Percentiles rank a stretch among this genome's conserved stretches.
Conservation (phyloP, 1,284 basidiomycete genomes). For the Fomitopsis schrenkii region DNA sequence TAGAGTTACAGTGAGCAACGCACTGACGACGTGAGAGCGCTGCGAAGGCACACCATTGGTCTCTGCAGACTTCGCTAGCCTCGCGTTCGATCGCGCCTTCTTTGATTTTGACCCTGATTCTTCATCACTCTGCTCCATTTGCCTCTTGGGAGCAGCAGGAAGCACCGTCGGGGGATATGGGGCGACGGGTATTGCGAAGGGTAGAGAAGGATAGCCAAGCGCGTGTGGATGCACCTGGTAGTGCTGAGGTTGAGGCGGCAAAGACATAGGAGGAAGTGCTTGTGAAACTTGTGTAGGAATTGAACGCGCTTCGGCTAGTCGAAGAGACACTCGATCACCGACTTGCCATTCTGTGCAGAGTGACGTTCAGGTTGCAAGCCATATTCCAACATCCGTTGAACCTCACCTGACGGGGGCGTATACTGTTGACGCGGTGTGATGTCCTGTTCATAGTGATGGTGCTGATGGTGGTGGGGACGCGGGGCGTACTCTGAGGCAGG, state of each 20-base stretch:
- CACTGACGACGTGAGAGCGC: constrained; percentile 4
- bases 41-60: constrained; percentile 25
- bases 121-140: constrained; percentile 33
- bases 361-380: constrained; percentile 19
- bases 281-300: constrained; percentile 21
- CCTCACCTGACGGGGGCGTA: constrained; percentile 18
- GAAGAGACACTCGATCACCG: constrained; percentile 50
- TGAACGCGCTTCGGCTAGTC: constrained; percentile 46
- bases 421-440: constrained; percentile 12
- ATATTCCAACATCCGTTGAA: constrained; percentile 16
- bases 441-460: constrained; percentile 14
- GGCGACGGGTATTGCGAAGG: constrained; percentile 17
- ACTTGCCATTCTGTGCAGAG: constrained; percentile 39
- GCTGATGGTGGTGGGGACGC: constrained; percentile 12
- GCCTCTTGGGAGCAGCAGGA: constrained; percentile 33
- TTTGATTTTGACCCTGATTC: constrained; percentile 35
- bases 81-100: constrained; percentile 33
- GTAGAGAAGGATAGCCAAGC: constrained; percentile 16
- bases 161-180: constrained; percentile 18
- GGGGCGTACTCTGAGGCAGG: constrained; percentile 12
- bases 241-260: constrained; percentile 13
- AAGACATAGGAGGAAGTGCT: constrained; percentile 23
- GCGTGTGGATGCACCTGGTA: constrained; percentile 16
- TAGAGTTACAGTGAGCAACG: constrained; percentile 7
- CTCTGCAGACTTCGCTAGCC: constrained; percentile 26